phyloP scores from a whole-genome alignment of 495 filamentous ascomycete genomes.

The Penicillium malachiteum region DNA sequence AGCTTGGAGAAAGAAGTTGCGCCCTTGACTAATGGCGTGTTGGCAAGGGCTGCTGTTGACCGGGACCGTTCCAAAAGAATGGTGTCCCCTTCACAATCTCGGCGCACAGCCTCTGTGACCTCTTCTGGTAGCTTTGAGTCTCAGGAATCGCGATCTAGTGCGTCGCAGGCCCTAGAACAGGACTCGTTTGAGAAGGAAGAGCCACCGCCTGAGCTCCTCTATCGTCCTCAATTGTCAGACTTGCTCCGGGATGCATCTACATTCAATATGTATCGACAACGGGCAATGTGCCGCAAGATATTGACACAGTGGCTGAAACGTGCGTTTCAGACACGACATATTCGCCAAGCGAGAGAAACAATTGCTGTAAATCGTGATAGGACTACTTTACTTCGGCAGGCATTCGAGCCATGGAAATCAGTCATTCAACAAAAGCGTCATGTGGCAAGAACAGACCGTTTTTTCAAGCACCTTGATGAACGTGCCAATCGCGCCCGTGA shows the following conservation, averaged over 20 bases:
- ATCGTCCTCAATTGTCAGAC: conserved; percentile 55
- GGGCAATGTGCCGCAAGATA: conserved; percentile 45
- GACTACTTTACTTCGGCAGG: conserved; percentile 52
- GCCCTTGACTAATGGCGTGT: conserved; percentile 26
- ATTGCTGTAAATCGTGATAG: conserved; percentile 54
- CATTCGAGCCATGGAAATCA: conserved; percentile 58
- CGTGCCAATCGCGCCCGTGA: conserved; percentile 62
- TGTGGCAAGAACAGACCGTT: conserved; percentile 53
- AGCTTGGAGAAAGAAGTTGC: conserved; percentile 11
- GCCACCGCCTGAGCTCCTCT: conserved; percentile 41
- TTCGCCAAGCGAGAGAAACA: conserved; percentile 45
- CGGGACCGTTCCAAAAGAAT: conserved; percentile 37
- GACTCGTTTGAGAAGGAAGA: conserved; percentile 31
- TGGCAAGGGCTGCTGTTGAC: conserved; percentile 38
- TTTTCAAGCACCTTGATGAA: conserved; percentile 60
- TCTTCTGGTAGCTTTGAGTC: conserved; percentile 28
- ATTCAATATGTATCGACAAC: conserved; percentile 54
- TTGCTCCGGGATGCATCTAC: conserved; percentile 58
- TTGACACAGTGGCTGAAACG: conserved; percentile 56
- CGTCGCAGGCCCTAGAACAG: conserved; percentile 24
- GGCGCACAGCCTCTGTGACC: conserved; percentile 19
- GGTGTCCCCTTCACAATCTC: conserved; percentile 18
- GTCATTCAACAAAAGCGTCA: conserved; percentile 48
- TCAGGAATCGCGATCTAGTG: conserved; percentile 26
- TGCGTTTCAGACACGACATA: conserved; percentile 44